Evolutionary conservation across 2,329 filamentous ascomycete species (phyloP).

Genomic region (Fusarium setosum): DNA sequence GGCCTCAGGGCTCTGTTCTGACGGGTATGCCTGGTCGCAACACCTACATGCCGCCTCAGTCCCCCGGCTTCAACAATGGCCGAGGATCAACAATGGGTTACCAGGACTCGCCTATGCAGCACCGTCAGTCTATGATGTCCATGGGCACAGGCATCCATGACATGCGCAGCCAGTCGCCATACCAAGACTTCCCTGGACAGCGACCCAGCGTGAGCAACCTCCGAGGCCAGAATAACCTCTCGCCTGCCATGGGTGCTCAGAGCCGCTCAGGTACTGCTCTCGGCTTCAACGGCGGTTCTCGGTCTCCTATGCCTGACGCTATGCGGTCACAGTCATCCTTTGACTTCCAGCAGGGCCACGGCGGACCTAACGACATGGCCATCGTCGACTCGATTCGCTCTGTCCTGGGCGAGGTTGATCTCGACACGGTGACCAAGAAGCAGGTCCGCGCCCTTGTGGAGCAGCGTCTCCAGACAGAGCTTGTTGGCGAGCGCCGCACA

Average conservation of each 20-base stretch:
- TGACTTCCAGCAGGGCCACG: conserved; percentile 68
- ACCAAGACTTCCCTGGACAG: conserved; percentile 64
- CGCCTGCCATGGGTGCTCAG: conserved; percentile 53
- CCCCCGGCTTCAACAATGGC: conserved; percentile 74
- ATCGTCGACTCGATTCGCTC: conserved; percentile 88
- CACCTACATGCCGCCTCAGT: conserved; percentile 85
- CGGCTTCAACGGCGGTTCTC: conserved; percentile 59
- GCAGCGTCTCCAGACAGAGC: conserved; percentile 90
- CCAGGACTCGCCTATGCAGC: conserved; percentile 61
- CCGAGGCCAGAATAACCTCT: conserved; percentile 60
- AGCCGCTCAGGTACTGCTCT: conserved; percentile 58
- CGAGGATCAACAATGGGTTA: conserved; percentile 60
- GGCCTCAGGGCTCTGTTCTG: conserved; percentile 87
- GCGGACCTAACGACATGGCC: conserved; percentile 79
- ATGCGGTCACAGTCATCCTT: conserved; percentile 66
- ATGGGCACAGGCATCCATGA: conserved; percentile 61
- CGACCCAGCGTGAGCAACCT: conserved; percentile 73
- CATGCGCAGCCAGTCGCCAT: conserved; percentile 66
- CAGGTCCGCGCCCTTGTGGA: conserved; percentile 92
- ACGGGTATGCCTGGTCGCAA: conserved; percentile 82
- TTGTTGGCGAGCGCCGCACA: conserved; percentile 84
- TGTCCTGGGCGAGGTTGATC: conserved; percentile 87
- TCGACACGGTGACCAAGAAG: conserved; percentile 99
- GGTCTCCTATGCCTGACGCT: conserved; percentile 57
- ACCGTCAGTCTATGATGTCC: conserved; percentile 81